phyloP scores from a whole-genome alignment of 1,284 basidiomycete species.

The Marasmius tenuissimus region DNA sequence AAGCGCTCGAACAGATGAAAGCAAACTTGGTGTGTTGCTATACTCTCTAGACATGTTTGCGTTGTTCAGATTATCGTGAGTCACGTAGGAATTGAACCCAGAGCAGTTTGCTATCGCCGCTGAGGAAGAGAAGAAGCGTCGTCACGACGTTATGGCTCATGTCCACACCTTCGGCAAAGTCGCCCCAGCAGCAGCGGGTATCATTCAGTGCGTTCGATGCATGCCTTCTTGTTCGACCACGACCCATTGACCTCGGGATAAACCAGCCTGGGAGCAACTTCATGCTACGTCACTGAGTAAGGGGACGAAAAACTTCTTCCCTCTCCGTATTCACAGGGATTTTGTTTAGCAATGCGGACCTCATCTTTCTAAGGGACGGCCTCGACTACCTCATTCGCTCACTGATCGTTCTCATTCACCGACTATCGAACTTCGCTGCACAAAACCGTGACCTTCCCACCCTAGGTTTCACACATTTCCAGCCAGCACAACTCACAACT shows the following conservation, averaged over 20 bases:
- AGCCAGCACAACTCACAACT: constrained; percentile 97
- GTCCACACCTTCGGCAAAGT: constrained; percentile 96
- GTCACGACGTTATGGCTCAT: constrained; percentile 99
- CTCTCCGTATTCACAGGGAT: background rate
- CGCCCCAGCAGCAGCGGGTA: constrained; percentile 93
- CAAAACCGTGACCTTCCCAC: constrained; percentile 81
- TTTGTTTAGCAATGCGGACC: constrained; percentile 82
- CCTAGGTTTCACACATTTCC: constrained; percentile 98
- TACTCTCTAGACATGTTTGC: background rate
- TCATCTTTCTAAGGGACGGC: constrained; percentile 93
- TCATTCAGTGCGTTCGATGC: constrained; percentile 79
- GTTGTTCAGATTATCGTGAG: background rate
- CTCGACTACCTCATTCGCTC: constrained; percentile 86
- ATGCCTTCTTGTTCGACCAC: background rate
- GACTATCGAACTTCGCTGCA: constrained; percentile 77
- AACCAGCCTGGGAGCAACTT: constrained; percentile 88
- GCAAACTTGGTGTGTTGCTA: constrained; percentile 71
- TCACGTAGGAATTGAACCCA: constrained; percentile 73
- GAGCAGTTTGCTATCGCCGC: constrained; percentile 93
- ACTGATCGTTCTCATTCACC: constrained; percentile 87
- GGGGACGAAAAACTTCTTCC: constrained; percentile 21
- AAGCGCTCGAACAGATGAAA: constrained; percentile 94
- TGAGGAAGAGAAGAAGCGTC: constrained; percentile 92
- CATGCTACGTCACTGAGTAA: constrained; percentile 98
- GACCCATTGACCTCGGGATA: constrained; percentile 4